Evolutionary conservation across 2,329 filamentous ascomycete species (phyloP).

Genomic region (Xylariaceae sp.): DNA sequence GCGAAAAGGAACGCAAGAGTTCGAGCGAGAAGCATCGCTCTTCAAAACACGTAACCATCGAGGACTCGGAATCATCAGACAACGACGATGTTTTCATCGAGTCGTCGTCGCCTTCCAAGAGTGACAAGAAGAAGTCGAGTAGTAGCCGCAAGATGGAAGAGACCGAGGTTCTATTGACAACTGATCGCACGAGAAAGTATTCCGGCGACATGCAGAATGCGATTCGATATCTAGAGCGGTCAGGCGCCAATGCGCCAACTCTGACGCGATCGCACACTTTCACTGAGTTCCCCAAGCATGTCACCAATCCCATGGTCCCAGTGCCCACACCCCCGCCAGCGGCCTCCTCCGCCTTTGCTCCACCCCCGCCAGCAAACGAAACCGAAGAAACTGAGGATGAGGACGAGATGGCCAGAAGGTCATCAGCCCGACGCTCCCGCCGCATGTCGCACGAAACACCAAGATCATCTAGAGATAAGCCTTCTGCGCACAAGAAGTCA

Average conservation of each 20-base stretch:
- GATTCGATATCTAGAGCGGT: conserved; percentile 27
- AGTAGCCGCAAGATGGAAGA: conserved; percentile 28
- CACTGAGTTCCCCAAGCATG: conserved; percentile 17
- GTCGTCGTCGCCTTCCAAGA: conserved; percentile 18
- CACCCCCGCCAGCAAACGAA: conserved; percentile 22
- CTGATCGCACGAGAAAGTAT: conserved; percentile 23
- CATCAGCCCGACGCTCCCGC: conserved; percentile 24
- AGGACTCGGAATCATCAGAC: conserved; percentile 21
- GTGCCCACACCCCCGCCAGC: conserved; percentile 30
- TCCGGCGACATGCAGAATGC: conserved; percentile 28
- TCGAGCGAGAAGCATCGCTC: conserved; percentile 29
- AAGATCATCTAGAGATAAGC: conserved; percentile 29
- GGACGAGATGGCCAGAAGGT: conserved; percentile 26
- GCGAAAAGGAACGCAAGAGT: conserved; percentile 29
- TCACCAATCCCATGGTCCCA: conserved; percentile 25
- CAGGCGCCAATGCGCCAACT: conserved; percentile 23
- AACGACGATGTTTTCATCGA: conserved; percentile 23
- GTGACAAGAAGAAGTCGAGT: conserved; percentile 29
- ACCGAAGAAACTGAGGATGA: conserved; percentile 24
- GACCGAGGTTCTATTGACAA: conserved; percentile 5
- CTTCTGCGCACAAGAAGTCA: conserved; percentile 27
- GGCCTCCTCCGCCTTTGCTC: conserved; percentile 18
- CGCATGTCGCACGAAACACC: conserved; percentile 30
- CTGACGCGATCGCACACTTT: conserved; percentile 25
- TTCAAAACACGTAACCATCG: conserved; percentile 24